A percentile compares a stretch with the other conserved stretches of the same genome.
Evolutionary conservation across 2,329 filamentous ascomycete genomes (phyloP).

Genomic region (Drechslerella stenobrocha): DNA sequence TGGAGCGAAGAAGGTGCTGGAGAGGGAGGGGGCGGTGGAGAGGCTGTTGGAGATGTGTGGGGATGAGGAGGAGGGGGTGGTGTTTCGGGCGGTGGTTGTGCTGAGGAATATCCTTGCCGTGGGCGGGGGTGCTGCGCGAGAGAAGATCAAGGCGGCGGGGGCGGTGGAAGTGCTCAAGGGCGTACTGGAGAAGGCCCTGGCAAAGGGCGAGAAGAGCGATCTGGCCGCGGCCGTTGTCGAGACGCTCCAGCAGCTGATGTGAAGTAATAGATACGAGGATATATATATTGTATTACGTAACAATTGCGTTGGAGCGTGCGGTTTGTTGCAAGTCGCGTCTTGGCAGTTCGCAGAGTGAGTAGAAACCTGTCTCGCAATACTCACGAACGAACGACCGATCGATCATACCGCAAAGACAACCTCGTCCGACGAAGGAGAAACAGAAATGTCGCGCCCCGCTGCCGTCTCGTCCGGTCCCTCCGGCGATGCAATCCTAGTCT

Average conservation of each 20-base stretch:
- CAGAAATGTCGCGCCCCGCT: conserved; percentile 28
- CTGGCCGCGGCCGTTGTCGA: conserved; percentile 29
- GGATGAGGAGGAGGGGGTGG: conserved; percentile 61
- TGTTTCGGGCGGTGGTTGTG: conserved; percentile 72
- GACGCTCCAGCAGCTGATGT: conserved; percentile 30
- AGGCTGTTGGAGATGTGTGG: conserved; percentile 79
- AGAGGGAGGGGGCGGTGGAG: conserved; percentile 70
- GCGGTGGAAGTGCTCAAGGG: conserved; percentile 56
- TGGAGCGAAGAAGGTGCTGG: conserved; percentile 71
- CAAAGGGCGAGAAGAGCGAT: conserved; percentile 17
- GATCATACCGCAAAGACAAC: too few relatives aligned
- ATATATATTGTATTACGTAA: neutral
- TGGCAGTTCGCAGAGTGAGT: conserved; percentile 14
- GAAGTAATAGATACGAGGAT: conserved; percentile 7
- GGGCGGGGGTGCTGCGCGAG: conserved; percentile 64
- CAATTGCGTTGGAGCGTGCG: conserved; percentile 27
- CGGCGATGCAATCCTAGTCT: conserved; percentile 82
- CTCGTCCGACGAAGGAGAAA: too few relatives aligned
- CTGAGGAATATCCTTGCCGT: conserved; percentile 74
- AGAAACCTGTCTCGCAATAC: neutral
- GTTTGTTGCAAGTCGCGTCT: conserved; percentile 18
- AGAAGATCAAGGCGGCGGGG: conserved; percentile 65
- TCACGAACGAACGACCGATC: neutral
- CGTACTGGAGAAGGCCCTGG: conserved; percentile 17
- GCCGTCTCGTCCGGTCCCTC: conserved; percentile 56